Conservation (phyloP, 768 basidiomycete species). For the Mycena polygramma region DNA sequence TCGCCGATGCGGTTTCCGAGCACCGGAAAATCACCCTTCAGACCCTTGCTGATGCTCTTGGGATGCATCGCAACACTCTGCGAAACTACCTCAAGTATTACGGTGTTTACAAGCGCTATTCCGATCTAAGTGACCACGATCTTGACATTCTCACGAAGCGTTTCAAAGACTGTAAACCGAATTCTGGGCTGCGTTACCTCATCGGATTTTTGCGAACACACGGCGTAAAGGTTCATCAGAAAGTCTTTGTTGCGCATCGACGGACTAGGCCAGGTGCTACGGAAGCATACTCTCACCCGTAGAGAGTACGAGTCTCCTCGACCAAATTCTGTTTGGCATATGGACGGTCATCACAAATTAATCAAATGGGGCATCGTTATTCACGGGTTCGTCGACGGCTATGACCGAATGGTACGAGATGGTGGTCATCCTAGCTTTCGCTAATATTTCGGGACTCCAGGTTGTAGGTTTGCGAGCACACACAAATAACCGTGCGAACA, state of each 20-base stretch:
- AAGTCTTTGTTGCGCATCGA: constrained; percentile 3
- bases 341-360: not conserved
- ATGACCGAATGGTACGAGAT: constrained; percentile 7
- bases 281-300: not conserved
- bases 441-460: not conserved
- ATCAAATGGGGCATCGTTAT: constrained; percentile 12
- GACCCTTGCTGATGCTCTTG: constrained; percentile 1
- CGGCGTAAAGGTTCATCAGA: constrained; percentile 1
- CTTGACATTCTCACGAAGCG: constrained; percentile 10
- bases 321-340: not conserved
- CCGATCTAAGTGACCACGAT: constrained; percentile 5
- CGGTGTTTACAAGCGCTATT: constrained; percentile 7
- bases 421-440: too few relatives aligned
- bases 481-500: not conserved
- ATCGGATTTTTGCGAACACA: constrained; percentile 13
- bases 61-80: constrained; percentile 1
- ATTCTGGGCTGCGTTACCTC: constrained; percentile 6
- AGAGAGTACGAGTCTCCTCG: not conserved
- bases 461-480: not conserved
- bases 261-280: not conserved
- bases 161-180: not conserved
- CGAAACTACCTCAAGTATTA: constrained; percentile 5
- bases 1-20: constrained; percentile 7
- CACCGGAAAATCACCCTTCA: constrained; percentile 10
- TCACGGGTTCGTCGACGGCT: constrained; percentile 7